A percentile compares a stretch with the other conserved stretches of the same genome.
Conservation (phyloP, 2,329 filamentous ascomycete species). For the Cercospora sojina region DNA sequence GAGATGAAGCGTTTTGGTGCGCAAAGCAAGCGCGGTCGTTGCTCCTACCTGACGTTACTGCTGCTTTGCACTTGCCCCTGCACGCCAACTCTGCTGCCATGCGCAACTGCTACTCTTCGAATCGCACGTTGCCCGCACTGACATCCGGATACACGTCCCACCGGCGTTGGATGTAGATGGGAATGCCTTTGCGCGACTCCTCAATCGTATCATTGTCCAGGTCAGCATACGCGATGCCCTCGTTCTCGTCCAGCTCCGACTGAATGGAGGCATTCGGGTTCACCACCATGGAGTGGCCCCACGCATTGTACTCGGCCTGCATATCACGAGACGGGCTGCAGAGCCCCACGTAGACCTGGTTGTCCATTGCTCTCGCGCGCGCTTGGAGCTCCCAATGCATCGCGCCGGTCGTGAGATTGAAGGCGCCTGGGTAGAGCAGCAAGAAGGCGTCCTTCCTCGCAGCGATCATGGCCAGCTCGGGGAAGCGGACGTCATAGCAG, state of each 20-base stretch:
- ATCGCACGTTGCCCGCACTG: constrained; percentile 55
- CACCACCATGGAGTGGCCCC: constrained; percentile 84
- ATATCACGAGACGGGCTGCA: constrained; percentile 87
- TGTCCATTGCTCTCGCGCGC: constrained; percentile 82
- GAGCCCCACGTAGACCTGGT: constrained; percentile 88
- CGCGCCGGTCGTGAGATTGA: constrained; percentile 89
- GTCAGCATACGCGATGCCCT: constrained; percentile 73
- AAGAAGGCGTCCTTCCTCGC: constrained; percentile 83
- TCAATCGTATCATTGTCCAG: constrained; percentile 67
- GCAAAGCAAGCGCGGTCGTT: constrained; percentile 2
- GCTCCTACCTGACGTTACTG: constrained; percentile 5
- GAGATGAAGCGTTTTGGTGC: neutral
- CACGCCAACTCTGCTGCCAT: neutral
- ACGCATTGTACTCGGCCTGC: constrained; percentile 78
- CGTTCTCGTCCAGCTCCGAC: constrained; percentile 72
- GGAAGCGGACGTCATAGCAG: constrained; percentile 97
- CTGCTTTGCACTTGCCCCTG: neutral
- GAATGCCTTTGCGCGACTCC: constrained; percentile 77
- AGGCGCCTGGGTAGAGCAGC: constrained; percentile 91
- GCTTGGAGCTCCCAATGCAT: constrained; percentile 88
- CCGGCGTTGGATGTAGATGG: constrained; percentile 76
- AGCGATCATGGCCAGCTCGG: constrained; percentile 86
- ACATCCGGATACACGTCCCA: constrained; percentile 97
- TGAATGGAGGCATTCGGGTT: constrained; percentile 86
- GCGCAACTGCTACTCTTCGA: constrained; percentile 31